Base-by-base conservation (phyloP, 2,329 filamentous ascomycete species). In the Colletotrichum horii region DNA sequence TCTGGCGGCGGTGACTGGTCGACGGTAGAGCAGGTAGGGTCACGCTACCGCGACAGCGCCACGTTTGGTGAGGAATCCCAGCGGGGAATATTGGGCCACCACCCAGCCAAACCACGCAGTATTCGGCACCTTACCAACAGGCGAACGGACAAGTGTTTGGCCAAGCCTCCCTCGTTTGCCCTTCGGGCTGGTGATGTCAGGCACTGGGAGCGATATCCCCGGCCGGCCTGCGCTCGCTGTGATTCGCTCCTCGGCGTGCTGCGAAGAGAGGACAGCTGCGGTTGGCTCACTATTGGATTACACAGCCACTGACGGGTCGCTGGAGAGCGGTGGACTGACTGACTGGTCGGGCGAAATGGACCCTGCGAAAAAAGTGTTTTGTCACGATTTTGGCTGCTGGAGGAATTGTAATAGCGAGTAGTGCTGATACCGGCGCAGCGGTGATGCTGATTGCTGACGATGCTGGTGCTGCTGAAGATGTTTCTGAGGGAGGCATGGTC, bases 151-250 rank as follows among this genome's bases (percentile, higher is more conserved):
- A 52, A 55, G 69, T 38, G 15, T 19, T 26, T 36, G 32, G 69
- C 69, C 74, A 73, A 74, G 65, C 62, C 68, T 69, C 48, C 52
- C 22, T 38, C n/a, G 52, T 24, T 52, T 52, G 43, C n/a, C 43
- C 14, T 52, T 22, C 24, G 19, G 19, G 32, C 56, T 14, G 64
- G 70, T 74, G 74, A 76, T 76, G 74, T 76, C 64, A 76, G 74
- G 70, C 65, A 58, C 26, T 30, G 15, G 52, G 15, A 34, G 66
- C 48, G 34, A 24, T 52, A 22, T 52, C n/a, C 48, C 65, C 65
- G 28, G 28, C 65, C n/a, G 26, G 48, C 15, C 38, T 70, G 43
- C 66, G 32, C 30, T 52, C 52, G 30, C 68, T 32, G 38, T 48
- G 55, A 72, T 72, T 75, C 55, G 69, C 30, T 67, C 56, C 22